Conservation (phyloP, 352 stramenopile species). For the Phytophthora pistaciae region DNA sequence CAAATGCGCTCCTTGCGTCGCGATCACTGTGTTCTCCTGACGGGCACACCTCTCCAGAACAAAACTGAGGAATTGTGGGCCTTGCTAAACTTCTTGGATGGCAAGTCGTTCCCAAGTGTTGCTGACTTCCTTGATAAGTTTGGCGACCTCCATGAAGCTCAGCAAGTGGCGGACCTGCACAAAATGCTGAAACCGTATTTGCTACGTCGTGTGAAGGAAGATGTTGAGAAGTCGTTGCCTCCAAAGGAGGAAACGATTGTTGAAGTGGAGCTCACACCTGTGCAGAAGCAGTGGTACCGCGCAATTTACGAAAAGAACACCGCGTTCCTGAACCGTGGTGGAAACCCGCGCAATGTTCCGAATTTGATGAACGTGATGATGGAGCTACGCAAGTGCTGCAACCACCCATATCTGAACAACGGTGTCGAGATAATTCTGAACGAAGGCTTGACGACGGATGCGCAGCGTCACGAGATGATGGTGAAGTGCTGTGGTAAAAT, state of each 20-base stretch:
- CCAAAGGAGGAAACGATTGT: conserved; percentile 93
- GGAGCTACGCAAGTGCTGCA: conserved; percentile 93
- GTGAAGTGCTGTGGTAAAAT: conserved; percentile 99
- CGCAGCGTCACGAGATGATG: conserved; percentile 92
- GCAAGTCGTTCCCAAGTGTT: conserved; percentile 93
- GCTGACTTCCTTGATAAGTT: conserved; percentile 95
- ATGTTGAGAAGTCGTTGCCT: conserved; percentile 90
- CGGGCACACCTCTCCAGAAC: conserved; percentile 94
- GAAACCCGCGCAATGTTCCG: conserved; percentile 83
- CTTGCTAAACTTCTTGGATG: conserved; percentile 98
- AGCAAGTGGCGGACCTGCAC: conserved; percentile 91
- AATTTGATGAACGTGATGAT: conserved; percentile 95
- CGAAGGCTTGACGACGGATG: conserved; percentile 79
- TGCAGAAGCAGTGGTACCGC: conserved; percentile 93
- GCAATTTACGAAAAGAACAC: conserved; percentile 98
- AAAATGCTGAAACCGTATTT: conserved; percentile 93
- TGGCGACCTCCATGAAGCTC: conserved; percentile 86
- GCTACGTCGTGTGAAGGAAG: conserved; percentile 90
- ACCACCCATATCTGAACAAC: conserved; percentile 94
- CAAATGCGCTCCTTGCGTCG: conserved; percentile 85
- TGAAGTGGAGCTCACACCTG: conserved; percentile 89
- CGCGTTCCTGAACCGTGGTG: conserved; percentile 85
- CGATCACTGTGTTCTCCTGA: conserved; percentile 88
- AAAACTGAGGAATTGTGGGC: conserved; percentile 99
- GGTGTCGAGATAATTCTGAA: conserved; percentile 92